These are phyloP conservation scores for Leccinum incarnatum DNA, from an alignment of 768 basidiomycete species.

Conservation along the genomic window DNA sequence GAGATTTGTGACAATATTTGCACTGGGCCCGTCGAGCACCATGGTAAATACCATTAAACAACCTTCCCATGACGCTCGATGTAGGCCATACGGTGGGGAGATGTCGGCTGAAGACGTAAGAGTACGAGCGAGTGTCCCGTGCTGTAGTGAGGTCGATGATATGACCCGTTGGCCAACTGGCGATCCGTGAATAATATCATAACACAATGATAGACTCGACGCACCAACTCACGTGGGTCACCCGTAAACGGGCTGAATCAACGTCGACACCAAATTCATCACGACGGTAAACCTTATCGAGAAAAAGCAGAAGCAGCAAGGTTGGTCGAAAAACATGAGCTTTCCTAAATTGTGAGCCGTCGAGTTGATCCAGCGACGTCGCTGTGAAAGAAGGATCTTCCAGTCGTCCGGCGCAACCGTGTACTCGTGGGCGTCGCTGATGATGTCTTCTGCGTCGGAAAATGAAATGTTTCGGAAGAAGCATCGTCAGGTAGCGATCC, in stretches of 20 bases:
- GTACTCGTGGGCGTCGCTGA: conserved; percentile 89
- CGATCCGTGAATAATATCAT: conserved; percentile 34
- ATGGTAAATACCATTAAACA: conserved; percentile 98
- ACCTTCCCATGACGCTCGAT: conserved; percentile 92
- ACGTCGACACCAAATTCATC: conserved; percentile 88
- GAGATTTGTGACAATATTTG: conserved; percentile 60
- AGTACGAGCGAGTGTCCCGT: conserved; percentile 93
- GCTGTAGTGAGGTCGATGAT: conserved; percentile 91
- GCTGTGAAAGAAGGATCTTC: conserved; percentile 90
- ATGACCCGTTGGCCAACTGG: conserved; percentile 88
- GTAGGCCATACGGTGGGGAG: conserved; percentile 69
- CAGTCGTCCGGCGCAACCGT: conserved; percentile 97
- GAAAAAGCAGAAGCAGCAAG: conserved; percentile 98
- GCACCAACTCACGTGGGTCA: conserved; percentile 46
- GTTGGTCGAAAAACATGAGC: conserved; percentile 83
- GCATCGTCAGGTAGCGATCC: conserved; percentile 96
- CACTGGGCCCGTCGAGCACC: conserved; percentile 77
- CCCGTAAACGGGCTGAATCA: conserved; percentile 56
- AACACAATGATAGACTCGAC: neutral
- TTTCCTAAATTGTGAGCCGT: conserved; percentile 97
- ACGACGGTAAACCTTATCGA: conserved; percentile 98
- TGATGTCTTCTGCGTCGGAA: conserved; percentile 83
- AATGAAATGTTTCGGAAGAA: conserved; percentile 89
- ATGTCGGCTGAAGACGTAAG: conserved; percentile 88
- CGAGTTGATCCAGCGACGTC: conserved; percentile 99